A percentile compares a stretch with the other conserved stretches of the same genome.
phyloP scores from a whole-genome alignment of 495 filamentous ascomycete species.

The Penicillium samsonianum region DNA sequence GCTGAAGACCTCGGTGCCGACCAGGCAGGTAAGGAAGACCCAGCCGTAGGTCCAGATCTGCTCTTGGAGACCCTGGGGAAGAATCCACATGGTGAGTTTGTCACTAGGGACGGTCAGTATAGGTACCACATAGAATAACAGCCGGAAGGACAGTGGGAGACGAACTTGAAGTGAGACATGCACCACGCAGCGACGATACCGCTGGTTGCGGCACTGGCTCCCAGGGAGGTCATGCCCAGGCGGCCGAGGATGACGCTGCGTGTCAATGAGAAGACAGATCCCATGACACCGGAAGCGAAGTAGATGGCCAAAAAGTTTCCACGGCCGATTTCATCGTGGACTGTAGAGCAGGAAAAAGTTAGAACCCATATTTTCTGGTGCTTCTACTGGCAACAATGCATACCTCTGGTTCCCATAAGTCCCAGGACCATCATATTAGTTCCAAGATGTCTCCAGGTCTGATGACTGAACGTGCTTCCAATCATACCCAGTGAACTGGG shows the following conservation, averaged over 20 bases:
- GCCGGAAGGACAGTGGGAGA: conserved; percentile 1
- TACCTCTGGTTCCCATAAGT: conserved; percentile 58
- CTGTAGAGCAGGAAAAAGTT: conserved; percentile 25
- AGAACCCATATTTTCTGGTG: neutral
- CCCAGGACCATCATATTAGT: conserved; percentile 70
- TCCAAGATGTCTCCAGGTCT: conserved; percentile 61
- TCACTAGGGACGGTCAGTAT: conserved; percentile 31
- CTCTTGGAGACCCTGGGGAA: conserved; percentile 42
- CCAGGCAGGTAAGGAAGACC: conserved; percentile 38
- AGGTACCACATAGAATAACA: neutral
- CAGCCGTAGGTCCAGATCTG: conserved; percentile 38
- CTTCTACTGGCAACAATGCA: conserved; percentile 18
- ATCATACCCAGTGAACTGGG: conserved; percentile 66
- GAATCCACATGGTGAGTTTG: conserved; percentile 44
- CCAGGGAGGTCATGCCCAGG: conserved; percentile 58
- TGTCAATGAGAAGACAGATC: conserved; percentile 63
- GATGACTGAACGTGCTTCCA: conserved; percentile 78
- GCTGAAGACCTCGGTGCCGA: conserved; percentile 42
- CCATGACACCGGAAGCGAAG: conserved; percentile 64
- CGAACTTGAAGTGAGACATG: conserved; percentile 59
- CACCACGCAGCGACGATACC: conserved; percentile 70
- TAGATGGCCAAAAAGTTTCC: conserved; percentile 82
- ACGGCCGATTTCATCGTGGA: conserved; percentile 87
- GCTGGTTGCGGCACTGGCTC: conserved; percentile 72
- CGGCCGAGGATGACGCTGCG: conserved; percentile 54